Base-by-base conservation (phyloP, 2,329 filamentous ascomycete genomes). In the Xylariaceae sp. region DNA sequence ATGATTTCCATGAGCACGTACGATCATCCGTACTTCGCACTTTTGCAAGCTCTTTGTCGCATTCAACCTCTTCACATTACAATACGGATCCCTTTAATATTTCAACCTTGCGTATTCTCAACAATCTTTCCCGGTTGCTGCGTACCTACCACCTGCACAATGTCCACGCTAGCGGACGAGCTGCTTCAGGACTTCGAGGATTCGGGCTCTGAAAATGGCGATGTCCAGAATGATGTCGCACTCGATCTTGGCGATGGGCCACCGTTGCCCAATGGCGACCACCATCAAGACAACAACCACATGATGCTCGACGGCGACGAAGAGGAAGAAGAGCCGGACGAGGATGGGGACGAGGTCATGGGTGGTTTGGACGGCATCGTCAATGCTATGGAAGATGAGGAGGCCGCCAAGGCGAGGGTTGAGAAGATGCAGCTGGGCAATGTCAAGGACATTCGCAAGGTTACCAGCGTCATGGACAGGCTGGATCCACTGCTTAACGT, bases 161-260 rank as follows among this genome's bases (percentile, higher is more conserved):
- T 96, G 91, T 90, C 92, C 70, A 95, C 90, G 42, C 80, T 95
- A 59, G 92, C 89, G 58, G 92, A 97, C 67, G 92, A 97, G 70
- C 81, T 99, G 10, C 79, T 97, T 63, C 89, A 94, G 67, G 90
- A 95, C 69, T 94, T 95, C 60, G 90, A 91, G 65, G 89, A 95
- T 67, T 89, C 85, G 5, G 90, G 85, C 48, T 89, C 89, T 49
- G 89, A 94, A 64, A 83, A 80, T 36, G 86, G 86, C 57, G 82
- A 83, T 34, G 76, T 82, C 30, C 76, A 79, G 44, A 76, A 81
- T 53, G 74, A 77, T 57, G 69, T 66, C 30, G 67, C 73, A 26
- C 72, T 78, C 60, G 74, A 73, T 49, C 69, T 73, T 49, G 71
- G 76, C 40, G 71, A 76, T 39, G 71, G 74, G 48, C 70, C 74